phyloP scores from a whole-genome alignment of 768 basidiomycete species.

The Sarcomyxa edulis region DNA sequence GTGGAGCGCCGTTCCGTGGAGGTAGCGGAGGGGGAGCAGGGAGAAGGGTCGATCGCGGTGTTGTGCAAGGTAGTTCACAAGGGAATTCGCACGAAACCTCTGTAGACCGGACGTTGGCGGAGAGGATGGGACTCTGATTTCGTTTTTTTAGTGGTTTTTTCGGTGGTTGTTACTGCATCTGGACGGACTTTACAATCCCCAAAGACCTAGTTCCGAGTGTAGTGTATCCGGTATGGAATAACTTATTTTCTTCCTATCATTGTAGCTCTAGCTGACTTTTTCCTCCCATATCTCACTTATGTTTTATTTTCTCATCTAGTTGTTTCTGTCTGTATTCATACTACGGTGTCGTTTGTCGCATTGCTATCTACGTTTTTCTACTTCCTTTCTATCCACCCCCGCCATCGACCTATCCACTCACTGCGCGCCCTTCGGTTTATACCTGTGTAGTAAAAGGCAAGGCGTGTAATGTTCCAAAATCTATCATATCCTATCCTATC shows the following conservation, averaged over 20 bases:
- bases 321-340: slow-evolving; percentile 8
- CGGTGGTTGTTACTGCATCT: slow-evolving; percentile 9
- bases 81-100: slow-evolving; percentile 9
- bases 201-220: slow-evolving; percentile 14
- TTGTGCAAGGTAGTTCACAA: background rate
- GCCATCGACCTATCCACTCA: background rate
- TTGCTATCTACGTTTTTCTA: background rate
- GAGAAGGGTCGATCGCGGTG: slow-evolving; percentile 21
- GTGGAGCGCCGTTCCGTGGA: slow-evolving; percentile 28
- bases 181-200: too few species aligned
- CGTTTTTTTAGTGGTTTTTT: slow-evolving; percentile 7
- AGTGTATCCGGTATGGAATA: slow-evolving; percentile 22
- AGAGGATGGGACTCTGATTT: slow-evolving; percentile 69
- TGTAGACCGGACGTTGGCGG: slow-evolving; percentile 78
- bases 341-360: slow-evolving; percentile 2
- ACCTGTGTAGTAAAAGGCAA: too few species aligned
- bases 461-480: too few species aligned
- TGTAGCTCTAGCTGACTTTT: slow-evolving; percentile 23
- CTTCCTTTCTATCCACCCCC: background rate
- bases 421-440: too few species aligned
- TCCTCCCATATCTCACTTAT: slow-evolving; percentile 4
- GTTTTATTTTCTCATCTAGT: slow-evolving; percentile 19
- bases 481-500: too few species aligned
- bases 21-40: slow-evolving; percentile 26
- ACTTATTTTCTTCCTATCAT: slow-evolving; percentile 4